Base-by-base conservation (phyloP, 306 rosid genomes). In the Quercus alba region DNA sequence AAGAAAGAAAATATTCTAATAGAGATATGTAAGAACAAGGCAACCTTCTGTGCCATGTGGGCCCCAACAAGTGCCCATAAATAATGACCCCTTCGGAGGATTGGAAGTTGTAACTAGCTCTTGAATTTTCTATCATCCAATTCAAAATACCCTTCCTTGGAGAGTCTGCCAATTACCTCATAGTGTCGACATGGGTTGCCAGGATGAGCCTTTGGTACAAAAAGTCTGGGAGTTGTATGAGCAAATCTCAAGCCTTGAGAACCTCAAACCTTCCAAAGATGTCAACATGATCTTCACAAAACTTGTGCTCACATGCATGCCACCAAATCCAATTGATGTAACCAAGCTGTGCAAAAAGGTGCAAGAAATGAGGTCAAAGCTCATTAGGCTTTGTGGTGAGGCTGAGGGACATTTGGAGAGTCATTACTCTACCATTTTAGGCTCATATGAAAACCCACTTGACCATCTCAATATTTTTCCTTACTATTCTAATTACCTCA, bases 231-330 rank as follows among this genome's bases (percentile, higher is more conserved):
- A 80, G 1, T 75, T 94, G 56, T 91, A 87, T 56, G 80, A 82
- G 12, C 88, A 92, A 87, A 91, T 94, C 79, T 85, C 90, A 23
- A 44, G 84, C 30, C 94, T 94, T 0, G 87, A 87, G 26, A 79
- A 77, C 77, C 97, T 92, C 21, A 92, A 91, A 77, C 98, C 98
- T 31, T 85, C 87, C 81, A 80, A 92, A 56, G 78, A 94, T 86
- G 97, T 94, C 84, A 89, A 94, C 98, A 92, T 51, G 17, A 92
- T 94, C 51, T 92, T 94, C 88, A 92, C 92, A 7, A 44, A 91
- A 58, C 89, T 94, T 2, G 98, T 94, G 21, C 86, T 77, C 81
- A 88, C 97, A 59, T 92, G 98, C 94, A 92, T 87, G 77, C 86
- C 97, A 38, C 92, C 94, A 6, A 78, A 64, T 52, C 94, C 91